A percentile compares a stretch with the other conserved stretches of the same genome.
Conservation (phyloP, 257 asterid species). For the Hygrophila difformis region DNA sequence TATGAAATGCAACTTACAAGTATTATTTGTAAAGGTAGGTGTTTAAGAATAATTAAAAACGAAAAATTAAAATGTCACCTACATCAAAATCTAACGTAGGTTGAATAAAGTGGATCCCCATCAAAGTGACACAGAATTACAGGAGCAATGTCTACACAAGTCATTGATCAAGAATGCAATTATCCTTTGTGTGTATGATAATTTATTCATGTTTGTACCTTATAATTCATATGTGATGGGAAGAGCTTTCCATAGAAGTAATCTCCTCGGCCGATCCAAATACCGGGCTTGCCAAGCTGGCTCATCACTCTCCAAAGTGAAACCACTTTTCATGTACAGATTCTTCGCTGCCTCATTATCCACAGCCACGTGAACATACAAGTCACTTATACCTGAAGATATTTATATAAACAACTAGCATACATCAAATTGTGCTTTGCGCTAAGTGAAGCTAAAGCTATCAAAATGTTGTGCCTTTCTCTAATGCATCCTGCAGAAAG, state of each 20-base stretch:
- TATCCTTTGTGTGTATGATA: not conserved
- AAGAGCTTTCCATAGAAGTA: conserved; percentile 73
- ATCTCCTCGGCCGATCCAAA: conserved; percentile 78
- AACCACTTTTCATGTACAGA: conserved; percentile 76
- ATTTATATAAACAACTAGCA: no score
- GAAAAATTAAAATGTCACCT: no score
- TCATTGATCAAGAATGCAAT: not conserved
- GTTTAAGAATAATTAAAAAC: no score
- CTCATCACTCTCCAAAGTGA: conserved; percentile 72
- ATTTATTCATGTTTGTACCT: not conserved
- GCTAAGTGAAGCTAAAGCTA: no score
- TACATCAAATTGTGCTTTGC: no score
- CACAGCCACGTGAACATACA: conserved; percentile 88
- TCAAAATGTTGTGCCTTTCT: no score
- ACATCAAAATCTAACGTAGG: no score
- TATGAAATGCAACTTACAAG: no score
- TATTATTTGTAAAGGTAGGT: no score
- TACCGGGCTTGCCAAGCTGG: conserved; percentile 97
- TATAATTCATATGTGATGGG: conserved; percentile 45
- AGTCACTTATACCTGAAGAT: conserved; percentile 76
- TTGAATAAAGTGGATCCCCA: not conserved
- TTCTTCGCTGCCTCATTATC: conserved; percentile 79
- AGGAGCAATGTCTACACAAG: not conserved
- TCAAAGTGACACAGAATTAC: no score
- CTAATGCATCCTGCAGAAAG: no score